Evolutionary conservation across 805 yeast species (phyloP), one percentile per base, ranked within the genome.

Genomic region (Myxozyma geophila): DNA sequence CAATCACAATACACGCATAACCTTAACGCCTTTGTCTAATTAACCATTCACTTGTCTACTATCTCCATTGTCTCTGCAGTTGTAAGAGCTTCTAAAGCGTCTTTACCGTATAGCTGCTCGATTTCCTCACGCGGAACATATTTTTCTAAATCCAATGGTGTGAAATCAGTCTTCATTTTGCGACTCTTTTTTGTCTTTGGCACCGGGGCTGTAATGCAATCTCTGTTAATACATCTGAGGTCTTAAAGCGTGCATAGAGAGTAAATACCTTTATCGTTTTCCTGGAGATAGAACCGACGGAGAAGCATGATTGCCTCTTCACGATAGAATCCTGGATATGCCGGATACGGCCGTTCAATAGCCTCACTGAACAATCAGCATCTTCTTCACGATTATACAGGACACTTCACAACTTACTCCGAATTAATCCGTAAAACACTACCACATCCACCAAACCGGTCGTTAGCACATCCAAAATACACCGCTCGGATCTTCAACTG

Each of bases 361-460:
- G 62, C 59, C 7, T 50, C 43, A 40, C 65, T 61, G 2, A 28
- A n/a, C n/a, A 15, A 7, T 41, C 44, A 35, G 17, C 33, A 49
- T 17, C 17, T 40, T n/a, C 17, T 37, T 35, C 35, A 48, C 17
- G 21, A 15, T 12, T 23, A 15, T 21, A n/a, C n/a, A 12, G 7
- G 3, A 19, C 28, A 28, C 28, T 28, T 28, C 28, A 15, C 62
- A 1, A 72, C 73, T 7, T 72, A 66, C 62, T 85, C 89, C 2
- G 74, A 71, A 68, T 87, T 83, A 1, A 90, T 81, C 10, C 80
- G 76, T 36, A 91, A 75, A 1, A 93, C 95, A 0, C 96, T 87
- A 0, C 98, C 98, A 74, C 92, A 92, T 0, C 99, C 98, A 0
- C 99, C 99, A 77, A 95, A 95, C 52, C 98, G 77, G 67, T 93